phyloP scores from a whole-genome alignment of 306 rosid genomes.

The Betula pendula region DNA sequence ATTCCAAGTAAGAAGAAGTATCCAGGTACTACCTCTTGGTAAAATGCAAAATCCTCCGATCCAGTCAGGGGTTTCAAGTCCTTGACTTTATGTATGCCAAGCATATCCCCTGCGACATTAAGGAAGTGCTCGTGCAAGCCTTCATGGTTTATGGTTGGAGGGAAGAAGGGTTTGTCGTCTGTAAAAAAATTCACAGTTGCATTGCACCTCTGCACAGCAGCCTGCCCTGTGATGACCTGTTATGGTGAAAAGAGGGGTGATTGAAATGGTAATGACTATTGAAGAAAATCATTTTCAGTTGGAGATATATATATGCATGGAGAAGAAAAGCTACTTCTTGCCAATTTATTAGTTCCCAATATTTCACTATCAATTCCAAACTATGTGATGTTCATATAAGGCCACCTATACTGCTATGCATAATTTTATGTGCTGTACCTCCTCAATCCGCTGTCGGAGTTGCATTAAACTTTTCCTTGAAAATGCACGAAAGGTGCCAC shows the following conservation, averaged over 20 bases:
- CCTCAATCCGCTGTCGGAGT: constrained; percentile 56
- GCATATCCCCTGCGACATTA: constrained; percentile 56
- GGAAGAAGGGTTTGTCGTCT: constrained; percentile 40
- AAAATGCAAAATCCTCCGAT: constrained; percentile 76
- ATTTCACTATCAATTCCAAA: background rate
- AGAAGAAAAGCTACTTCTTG: background rate
- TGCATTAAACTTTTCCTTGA: constrained; percentile 48
- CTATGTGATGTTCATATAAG: background rate
- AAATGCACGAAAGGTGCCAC: constrained; percentile 86
- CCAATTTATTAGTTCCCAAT: background rate
- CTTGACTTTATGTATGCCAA: constrained; percentile 55
- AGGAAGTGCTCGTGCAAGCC: constrained; percentile 58
- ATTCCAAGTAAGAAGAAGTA: constrained; percentile 68
- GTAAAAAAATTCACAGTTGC: constrained; percentile 62
- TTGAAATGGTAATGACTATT: background rate
- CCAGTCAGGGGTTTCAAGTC: constrained; percentile 55
- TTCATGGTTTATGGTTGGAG: constrained; percentile 58
- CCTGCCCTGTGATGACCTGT: constrained; percentile 80
- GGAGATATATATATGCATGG: background rate
- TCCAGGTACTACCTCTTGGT: constrained; percentile 83
- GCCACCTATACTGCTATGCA: background rate
- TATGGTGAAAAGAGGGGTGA: background rate
- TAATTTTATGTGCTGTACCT: constrained; percentile 44
- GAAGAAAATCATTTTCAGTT: background rate
- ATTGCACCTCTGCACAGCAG: constrained; percentile 85